Evolutionary conservation across 1,284 basidiomycete genomes (phyloP).

Genomic region (Mycosarcoma maydis): DNA sequence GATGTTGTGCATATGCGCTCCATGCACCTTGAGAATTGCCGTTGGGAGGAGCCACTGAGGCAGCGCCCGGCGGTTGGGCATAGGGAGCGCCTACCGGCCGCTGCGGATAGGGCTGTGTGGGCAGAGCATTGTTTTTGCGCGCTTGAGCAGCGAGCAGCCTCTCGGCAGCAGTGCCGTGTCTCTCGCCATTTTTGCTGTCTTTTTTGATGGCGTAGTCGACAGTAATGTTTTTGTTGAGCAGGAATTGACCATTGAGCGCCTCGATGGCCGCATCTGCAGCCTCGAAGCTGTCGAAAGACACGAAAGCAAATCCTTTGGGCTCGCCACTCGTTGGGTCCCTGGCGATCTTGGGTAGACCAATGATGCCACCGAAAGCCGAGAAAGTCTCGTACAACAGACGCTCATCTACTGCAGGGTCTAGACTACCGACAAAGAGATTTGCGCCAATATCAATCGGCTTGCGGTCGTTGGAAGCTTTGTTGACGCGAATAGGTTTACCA

Average conservation of each 20-base stretch:
- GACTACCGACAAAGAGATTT: constrained; percentile 93
- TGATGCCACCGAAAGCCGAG: constrained; percentile 89
- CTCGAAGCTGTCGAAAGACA: constrained; percentile 96
- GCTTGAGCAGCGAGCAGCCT: constrained; percentile 93
- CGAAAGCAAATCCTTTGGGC: constrained; percentile 96
- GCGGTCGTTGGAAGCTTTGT: constrained; percentile 93
- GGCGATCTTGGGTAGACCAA: constrained; percentile 93
- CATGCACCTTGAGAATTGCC: constrained; percentile 7
- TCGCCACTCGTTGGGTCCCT: constrained; percentile 83
- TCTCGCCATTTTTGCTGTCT: constrained; percentile 94
- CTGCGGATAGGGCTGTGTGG: constrained; percentile 63
- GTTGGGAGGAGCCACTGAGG: constrained; percentile 3
- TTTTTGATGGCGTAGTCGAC: constrained; percentile 99
- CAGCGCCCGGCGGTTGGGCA: background rate
- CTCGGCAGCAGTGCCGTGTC: constrained; percentile 94
- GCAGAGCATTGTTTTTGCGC: constrained; percentile 88
- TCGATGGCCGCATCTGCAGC: constrained; percentile 95
- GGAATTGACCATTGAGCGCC: constrained; percentile 94
- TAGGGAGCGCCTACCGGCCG: constrained; percentile 2
- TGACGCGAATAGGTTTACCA: constrained; percentile 97
- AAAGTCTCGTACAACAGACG: constrained; percentile 92
- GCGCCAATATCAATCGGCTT: constrained; percentile 98
- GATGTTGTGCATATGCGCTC: constrained; percentile 12
- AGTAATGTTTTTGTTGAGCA: constrained; percentile 96
- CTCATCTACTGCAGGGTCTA: constrained; percentile 94